Base-by-base conservation (phyloP, 1,284 basidiomycete genomes). In the Vanrija sp. region DNA sequence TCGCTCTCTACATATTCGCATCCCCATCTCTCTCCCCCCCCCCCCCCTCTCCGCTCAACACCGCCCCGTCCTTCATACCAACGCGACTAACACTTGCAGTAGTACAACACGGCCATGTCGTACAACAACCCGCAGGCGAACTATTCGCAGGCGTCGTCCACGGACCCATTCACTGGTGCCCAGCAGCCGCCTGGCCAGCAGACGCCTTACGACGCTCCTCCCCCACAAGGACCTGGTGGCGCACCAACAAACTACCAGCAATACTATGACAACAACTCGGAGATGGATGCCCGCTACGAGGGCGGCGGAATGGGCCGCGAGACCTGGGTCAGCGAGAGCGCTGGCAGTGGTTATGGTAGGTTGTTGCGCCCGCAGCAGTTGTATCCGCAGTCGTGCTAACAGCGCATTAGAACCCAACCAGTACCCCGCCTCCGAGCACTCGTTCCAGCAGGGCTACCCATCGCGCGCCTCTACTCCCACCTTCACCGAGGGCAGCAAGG, bases 221-320 rank as follows among this genome's bases (percentile, higher is more conserved):
- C 50, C 45, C 18, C 14, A 31, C 12, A 14, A 31, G 12, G 44
- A 59, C 63, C 47, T 56, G 69, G 36, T 53, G 57, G 16, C 55
- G 62, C 31, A 48, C 60, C 51, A 44, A 65, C 66, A 6, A 71
- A 66, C 54, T 70, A 71, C 50, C 63, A 65, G 78, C 53, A 73
- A 67, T 86, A 86, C 71, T 83, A 86, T 65, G 87, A 89, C 79
- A 84, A 83, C 67, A 87, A 89, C 60, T 85, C 85, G 36, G 87
- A 88, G 62, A 77, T 82, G 71, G 78, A 81, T 58, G 85, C 86
- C 64, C 77, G 75, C 15, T 73, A 69, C 44, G 69, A 72, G 35
- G 72, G 72, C n/a, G 75, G 75, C 47, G 75, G 75, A 37, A 66
- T 67, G 63, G 75, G 65, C 15, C 56, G 67, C 25, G 73, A 75